A percentile compares a stretch with the other conserved stretches of the same genome.
These are phyloP conservation scores for Drosera spatulata DNA, from an alignment of 179 eudicot species.

Conservation along the genomic window DNA sequence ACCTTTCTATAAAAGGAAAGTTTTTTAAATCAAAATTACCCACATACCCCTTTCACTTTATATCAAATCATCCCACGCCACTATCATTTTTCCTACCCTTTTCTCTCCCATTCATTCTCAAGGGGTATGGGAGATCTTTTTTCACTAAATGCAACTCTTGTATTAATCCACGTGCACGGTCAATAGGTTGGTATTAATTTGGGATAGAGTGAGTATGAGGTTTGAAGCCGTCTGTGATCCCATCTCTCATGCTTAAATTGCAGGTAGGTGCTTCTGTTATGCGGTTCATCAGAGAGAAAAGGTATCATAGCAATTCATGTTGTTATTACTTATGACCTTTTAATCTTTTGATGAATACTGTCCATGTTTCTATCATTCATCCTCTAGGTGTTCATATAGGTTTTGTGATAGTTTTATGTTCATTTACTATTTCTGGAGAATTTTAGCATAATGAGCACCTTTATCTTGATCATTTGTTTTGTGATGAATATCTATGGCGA, in stretches of 20 bases:
- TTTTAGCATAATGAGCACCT: not conserved
- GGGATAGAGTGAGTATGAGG: too few species aligned
- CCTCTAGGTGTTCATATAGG: not conserved
- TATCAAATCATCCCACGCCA: too few species aligned
- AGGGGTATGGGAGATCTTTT: too few species aligned
- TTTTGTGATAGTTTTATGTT: not conserved
- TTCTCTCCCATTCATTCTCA: too few species aligned
- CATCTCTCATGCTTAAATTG: conserved; percentile 9
- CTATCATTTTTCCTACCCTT: too few species aligned
- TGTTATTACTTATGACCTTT: conserved; percentile 2
- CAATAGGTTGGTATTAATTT: too few species aligned
- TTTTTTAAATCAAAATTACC: too few species aligned
- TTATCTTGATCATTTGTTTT: not conserved
- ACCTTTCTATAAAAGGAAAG: too few species aligned
- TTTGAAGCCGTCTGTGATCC: not conserved
- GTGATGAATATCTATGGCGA: too few species aligned
- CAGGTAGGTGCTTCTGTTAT: conserved; percentile 79
- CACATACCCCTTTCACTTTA: too few species aligned
- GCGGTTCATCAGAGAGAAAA: conserved; percentile 67
- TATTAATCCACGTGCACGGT: too few species aligned
- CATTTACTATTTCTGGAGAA: not conserved
- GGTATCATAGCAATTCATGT: conserved; percentile 24
- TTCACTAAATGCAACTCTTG: too few species aligned
- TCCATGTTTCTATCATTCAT: not conserved
- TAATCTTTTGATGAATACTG: not conserved